Conservation (phyloP, 306 rosid genomes). For the Hylodesmum podocarpum region DNA sequence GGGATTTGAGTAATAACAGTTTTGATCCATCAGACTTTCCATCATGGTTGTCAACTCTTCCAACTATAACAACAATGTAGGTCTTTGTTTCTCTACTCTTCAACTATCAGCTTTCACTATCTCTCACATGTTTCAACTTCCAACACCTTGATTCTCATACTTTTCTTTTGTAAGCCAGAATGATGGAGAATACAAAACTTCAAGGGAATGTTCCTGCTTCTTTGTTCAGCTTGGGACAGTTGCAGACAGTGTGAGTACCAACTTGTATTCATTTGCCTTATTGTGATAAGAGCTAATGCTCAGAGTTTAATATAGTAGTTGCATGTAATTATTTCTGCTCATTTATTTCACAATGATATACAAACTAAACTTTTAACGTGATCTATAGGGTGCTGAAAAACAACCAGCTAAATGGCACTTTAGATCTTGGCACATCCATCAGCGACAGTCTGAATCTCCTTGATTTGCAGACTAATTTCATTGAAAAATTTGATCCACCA, state of each 20-base stretch:
- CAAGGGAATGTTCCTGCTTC: conserved; percentile 49
- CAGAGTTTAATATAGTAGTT: neutral
- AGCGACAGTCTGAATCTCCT: conserved; percentile 34
- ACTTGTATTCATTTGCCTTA: neutral
- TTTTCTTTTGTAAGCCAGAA: conserved; percentile 40
- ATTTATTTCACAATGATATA: neutral
- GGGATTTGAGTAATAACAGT: conserved; percentile 62
- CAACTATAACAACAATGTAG: conserved; percentile 62
- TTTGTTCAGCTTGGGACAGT: conserved; percentile 43
- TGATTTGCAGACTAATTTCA: conserved; percentile 36
- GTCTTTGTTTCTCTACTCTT: conserved; percentile 21
- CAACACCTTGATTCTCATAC: conserved; percentile 22
- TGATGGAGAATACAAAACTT: conserved; percentile 50
- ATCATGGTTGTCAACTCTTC: conserved; percentile 42
- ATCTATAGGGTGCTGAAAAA: conserved; percentile 32
- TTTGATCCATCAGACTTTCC: conserved; percentile 51
- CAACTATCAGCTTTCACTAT: neutral
- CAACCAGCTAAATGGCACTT: conserved; percentile 38
- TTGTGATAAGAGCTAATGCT: conserved; percentile 1
- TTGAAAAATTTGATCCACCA: conserved; percentile 12
- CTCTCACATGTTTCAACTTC: neutral
- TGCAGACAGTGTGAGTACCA: conserved; percentile 62
- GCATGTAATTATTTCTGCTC: neutral
- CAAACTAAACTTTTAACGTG: neutral
- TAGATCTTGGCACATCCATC: conserved; percentile 34